A percentile compares a stretch with the other conserved stretches of the same genome.
Conservation (phyloP, 108 stramenopile species). For the Seminavis robusta region DNA sequence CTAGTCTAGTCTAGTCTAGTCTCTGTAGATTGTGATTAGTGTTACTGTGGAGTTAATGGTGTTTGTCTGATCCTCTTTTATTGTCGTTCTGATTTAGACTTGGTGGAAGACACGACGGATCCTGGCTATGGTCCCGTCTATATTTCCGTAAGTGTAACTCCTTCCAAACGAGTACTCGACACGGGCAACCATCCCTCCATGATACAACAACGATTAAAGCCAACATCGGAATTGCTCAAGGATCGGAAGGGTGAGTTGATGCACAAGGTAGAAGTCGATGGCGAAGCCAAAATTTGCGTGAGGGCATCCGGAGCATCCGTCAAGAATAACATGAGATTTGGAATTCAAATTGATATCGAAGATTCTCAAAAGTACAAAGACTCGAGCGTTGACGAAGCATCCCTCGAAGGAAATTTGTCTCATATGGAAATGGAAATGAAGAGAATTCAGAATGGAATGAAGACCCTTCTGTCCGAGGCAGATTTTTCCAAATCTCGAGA, state of each 20-base stretch:
- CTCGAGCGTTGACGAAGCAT: constrained; percentile 23
- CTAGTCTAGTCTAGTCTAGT: background rate
- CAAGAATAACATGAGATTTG: constrained; percentile 17
- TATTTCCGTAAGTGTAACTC: constrained; percentile 19
- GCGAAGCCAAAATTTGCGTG: constrained; percentile 38
- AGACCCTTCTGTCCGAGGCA: constrained; percentile 61
- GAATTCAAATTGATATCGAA: constrained; percentile 14
- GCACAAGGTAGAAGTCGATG: constrained; percentile 33
- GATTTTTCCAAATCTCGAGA: constrained; percentile 75
- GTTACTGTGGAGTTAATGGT: background rate
- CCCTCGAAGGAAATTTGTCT: too few species aligned
- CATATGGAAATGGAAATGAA: constrained; percentile 63
- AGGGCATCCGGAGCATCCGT: constrained; percentile 3
- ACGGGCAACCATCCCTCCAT: constrained; percentile 3
- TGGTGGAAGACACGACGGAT: background rate
- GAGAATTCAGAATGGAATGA: constrained; percentile 46
- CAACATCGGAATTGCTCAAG: constrained; percentile 26
- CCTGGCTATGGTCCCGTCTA: background rate
- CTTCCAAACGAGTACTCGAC: constrained; percentile 20
- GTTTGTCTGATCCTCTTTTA: background rate
- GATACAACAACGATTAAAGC: constrained; percentile 1
- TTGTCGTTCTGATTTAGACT: constrained; percentile 4
- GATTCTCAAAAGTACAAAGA: constrained; percentile 9
- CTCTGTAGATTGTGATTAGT: background rate
- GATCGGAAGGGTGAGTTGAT: constrained; percentile 28